Percentiles rank a stretch among this genome's conserved stretches.
These are phyloP conservation scores for Kodamaea lidongshanica DNA, from an alignment of 805 yeast genomes.

Conservation along the genomic window DNA sequence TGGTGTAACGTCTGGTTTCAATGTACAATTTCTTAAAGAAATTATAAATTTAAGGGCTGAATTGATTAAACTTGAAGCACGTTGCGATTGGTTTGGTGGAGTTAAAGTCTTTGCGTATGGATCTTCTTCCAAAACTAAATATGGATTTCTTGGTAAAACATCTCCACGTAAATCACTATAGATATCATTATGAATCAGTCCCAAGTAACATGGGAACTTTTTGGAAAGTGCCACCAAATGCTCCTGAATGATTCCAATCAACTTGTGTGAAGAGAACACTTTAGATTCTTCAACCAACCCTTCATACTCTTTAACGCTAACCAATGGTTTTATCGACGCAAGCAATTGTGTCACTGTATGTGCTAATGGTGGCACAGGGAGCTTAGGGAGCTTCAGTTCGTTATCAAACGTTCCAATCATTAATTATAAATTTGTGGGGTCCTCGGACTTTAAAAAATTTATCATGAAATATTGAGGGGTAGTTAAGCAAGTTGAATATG, in stretches of 20 bases:
- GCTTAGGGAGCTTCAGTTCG: conserved; percentile 44
- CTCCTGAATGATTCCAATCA: conserved; percentile 43
- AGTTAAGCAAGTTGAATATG: too few relatives aligned
- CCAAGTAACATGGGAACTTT: conserved; percentile 45
- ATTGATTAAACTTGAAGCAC: conserved; percentile 61
- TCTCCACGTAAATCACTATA: conserved; percentile 62
- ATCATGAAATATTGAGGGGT: too few relatives aligned
- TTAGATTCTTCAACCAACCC: conserved; percentile 40
- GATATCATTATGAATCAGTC: conserved; percentile 45
- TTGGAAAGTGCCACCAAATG: conserved; percentile 46
- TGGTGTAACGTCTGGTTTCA: conserved; percentile 56
- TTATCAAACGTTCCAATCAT: conserved; percentile 38
- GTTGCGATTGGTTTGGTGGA: conserved; percentile 60
- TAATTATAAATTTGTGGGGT: conserved; percentile 5
- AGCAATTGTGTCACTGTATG: conserved; percentile 49
- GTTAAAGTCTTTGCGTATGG: conserved; percentile 50
- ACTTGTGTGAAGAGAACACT: conserved; percentile 38
- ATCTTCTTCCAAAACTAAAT: conserved; percentile 66
- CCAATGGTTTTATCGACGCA: conserved; percentile 53
- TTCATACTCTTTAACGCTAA: conserved; percentile 46
- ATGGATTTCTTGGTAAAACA: conserved; percentile 72
- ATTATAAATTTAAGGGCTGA: conserved; percentile 63
- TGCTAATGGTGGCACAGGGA: conserved; percentile 57
- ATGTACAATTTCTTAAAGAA: conserved; percentile 47
- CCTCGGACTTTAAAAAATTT: too few relatives aligned